Conservation (phyloP, 192 early-diverging fungal species). For the Phlyctochytrium arcticum region DNA sequence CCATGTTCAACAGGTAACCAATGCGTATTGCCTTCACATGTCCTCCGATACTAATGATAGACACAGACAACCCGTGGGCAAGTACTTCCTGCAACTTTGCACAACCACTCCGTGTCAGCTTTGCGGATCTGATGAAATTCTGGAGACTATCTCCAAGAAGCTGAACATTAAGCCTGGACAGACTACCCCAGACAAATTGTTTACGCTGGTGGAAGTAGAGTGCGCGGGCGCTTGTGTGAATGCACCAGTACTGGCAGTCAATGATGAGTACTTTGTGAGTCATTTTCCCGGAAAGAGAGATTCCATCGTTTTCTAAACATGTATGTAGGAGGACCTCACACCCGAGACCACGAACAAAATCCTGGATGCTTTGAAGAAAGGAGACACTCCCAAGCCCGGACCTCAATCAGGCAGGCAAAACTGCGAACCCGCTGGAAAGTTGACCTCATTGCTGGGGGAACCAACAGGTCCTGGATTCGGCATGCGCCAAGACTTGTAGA, state of each 20-base stretch:
- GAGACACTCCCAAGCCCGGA: constrained; percentile 72
- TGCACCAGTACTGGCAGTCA: constrained; percentile 94
- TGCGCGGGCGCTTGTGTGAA: constrained; percentile 99
- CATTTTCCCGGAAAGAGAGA: not conserved
- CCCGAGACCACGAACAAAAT: constrained; percentile 85
- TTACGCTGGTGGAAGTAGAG: constrained; percentile 99
- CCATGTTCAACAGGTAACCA: constrained; percentile 96
- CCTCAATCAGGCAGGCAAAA: constrained; percentile 80
- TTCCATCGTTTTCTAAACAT: not conserved
- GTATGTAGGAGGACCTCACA: constrained; percentile 85
- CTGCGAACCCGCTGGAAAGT: constrained; percentile 80
- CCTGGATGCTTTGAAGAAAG: constrained; percentile 79
- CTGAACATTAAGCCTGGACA: constrained; percentile 91
- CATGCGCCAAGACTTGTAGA: constrained; percentile 42
- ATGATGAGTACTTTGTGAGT: constrained; percentile 93
- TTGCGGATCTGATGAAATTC: constrained; percentile 87
- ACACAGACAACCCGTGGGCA: constrained; percentile 88
- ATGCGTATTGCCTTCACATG: too few relatives aligned
- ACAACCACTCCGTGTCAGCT: constrained; percentile 98
- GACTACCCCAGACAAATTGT: constrained; percentile 89
- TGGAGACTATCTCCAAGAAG: constrained; percentile 81
- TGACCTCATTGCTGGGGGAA: constrained; percentile 79
- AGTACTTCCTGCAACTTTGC: constrained; percentile 98
- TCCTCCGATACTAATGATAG: too few relatives aligned
- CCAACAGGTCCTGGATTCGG: constrained; percentile 92